Base-by-base conservation (phyloP, 805 yeast genomes). In the Ogataea zsoltii region DNA sequence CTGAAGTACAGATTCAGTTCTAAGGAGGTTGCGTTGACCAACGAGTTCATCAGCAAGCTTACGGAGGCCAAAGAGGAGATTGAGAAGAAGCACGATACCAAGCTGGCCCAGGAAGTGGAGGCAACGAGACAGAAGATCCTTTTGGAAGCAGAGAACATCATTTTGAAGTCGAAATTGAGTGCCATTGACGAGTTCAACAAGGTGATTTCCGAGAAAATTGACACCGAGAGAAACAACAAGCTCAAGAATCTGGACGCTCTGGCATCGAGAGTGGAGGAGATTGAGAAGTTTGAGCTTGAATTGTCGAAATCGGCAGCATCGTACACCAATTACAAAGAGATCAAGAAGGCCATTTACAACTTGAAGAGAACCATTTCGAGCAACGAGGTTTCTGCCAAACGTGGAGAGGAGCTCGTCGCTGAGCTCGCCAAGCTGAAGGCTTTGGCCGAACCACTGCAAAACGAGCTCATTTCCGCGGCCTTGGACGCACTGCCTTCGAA, bases 181-280 rank as follows among this genome's bases (percentile, higher is more conserved):
- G 84, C 85, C 55, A 80, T 88, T 47, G 77, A 82, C 54, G 82
- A 80, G 59, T 82, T 87, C 62, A 78, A 82, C 50, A 70, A 74
- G 42, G 70, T 79, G 46, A 72, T 89, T 38, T 62, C 74, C 37
- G 75, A 77, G 44, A 76, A 76, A 48, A 76, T 91, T 43, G 91
- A 85, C 51, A 51, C 63, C 11, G 96, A 86, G 72, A 83, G 98
- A 68, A 74, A 83, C 51, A 88, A 90, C 21, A 83, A 94, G 61
- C 77, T 91, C 57, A 75, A 85, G 38, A 75, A 84, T 57, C 74
- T 94, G 58, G 75, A 76, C 28, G 78, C 80, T 45, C 74, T 94
- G 45, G 71, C 77, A 54, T 50, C 69, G 10, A 75, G 81, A 56
- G 70, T 86, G 41, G 71, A 66, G 19, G 73, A 76, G 29, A 72